Conservation (phyloP, 2,329 filamentous ascomycete genomes). For the Apiospora marii region DNA sequence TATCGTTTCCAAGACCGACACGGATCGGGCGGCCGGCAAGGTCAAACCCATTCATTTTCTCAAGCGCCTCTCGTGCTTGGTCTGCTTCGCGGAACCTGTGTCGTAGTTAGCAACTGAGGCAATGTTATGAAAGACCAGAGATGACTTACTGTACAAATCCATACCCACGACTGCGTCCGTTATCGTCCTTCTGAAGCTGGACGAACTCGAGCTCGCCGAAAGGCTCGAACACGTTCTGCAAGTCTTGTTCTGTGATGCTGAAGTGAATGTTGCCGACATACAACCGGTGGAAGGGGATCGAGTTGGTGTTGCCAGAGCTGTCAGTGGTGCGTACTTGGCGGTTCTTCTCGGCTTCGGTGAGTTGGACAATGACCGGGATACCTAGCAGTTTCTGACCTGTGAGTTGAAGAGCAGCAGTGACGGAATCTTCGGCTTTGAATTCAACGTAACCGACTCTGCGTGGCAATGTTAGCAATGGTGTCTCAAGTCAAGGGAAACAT, state of each 20-base stretch:
- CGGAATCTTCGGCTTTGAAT: conserved; percentile 95
- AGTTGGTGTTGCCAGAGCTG: conserved; percentile 72
- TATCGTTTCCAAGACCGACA: conserved; percentile 99
- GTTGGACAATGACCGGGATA: conserved; percentile 97
- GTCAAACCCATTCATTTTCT: conserved; percentile 99
- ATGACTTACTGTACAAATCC: conserved; percentile 94
- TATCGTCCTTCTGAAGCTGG: conserved; percentile 95
- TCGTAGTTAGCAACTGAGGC: conserved; percentile 44
- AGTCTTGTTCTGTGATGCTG: conserved; percentile 95
- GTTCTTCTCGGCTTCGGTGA: conserved; percentile 99
- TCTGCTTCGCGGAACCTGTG: conserved; percentile 85
- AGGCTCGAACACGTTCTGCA: conserved; percentile 95
- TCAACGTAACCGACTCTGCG: conserved; percentile 97
- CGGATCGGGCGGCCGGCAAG: conserved; percentile 96
- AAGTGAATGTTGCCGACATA: conserved; percentile 99
- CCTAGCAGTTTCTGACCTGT: conserved; percentile 98
- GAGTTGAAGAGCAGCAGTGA: conserved; percentile 92
- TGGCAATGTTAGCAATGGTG: conserved; percentile 28
- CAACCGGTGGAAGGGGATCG: conserved; percentile 94
- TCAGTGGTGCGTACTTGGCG: conserved; percentile 90
- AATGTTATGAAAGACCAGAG: not conserved
- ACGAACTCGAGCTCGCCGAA: conserved; percentile 98
- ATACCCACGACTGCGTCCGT: conserved; percentile 89
- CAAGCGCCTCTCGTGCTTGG: conserved; percentile 91
- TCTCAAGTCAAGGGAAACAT: not conserved